A percentile compares a stretch with the other conserved stretches of the same genome.
These are phyloP conservation scores for Rhizoctonia solani DNA, from an alignment of 1,284 basidiomycete species.

Conservation along the genomic window DNA sequence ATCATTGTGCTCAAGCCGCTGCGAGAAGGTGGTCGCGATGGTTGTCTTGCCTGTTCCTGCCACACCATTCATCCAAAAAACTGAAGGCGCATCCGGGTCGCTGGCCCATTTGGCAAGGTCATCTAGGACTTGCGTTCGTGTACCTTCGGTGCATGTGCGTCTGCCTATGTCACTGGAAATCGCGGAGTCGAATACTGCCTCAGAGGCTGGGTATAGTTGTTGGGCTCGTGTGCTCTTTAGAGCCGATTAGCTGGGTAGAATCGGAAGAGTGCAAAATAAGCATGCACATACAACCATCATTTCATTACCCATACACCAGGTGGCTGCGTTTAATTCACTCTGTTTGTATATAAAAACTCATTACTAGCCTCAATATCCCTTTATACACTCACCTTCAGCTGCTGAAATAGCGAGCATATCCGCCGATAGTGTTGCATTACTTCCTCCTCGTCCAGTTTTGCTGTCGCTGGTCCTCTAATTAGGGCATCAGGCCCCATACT, in stretches of 20 bases:
- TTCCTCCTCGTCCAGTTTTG: too few species aligned
- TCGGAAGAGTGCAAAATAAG: neutral
- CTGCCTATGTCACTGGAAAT: neutral
- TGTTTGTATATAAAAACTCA: too few species aligned
- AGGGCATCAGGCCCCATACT: too few species aligned
- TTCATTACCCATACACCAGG: too few species aligned
- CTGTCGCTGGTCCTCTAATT: too few species aligned
- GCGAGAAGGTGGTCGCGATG: conserved; percentile 41
- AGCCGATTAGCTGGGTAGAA: too few species aligned
- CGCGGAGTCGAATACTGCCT: neutral
- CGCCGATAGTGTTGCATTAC: too few species aligned
- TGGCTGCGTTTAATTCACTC: too few species aligned
- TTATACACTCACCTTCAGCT: too few species aligned
- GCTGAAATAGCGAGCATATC: too few species aligned
- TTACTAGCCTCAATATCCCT: too few species aligned
- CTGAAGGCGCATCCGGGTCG: neutral
- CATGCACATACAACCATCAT: too few species aligned
- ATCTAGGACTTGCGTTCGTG: neutral
- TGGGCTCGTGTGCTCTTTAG: neutral
- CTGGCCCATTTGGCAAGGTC: neutral
- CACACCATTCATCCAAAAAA: conserved; percentile 43
- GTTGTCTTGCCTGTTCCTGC: conserved; percentile 44
- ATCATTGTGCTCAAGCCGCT: conserved; percentile 32
- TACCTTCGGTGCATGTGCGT: conserved; percentile 4
- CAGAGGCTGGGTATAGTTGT: neutral